phyloP scores from a whole-genome alignment of 2,329 filamentous ascomycete genomes.

The Stachybotrys chartarum region DNA sequence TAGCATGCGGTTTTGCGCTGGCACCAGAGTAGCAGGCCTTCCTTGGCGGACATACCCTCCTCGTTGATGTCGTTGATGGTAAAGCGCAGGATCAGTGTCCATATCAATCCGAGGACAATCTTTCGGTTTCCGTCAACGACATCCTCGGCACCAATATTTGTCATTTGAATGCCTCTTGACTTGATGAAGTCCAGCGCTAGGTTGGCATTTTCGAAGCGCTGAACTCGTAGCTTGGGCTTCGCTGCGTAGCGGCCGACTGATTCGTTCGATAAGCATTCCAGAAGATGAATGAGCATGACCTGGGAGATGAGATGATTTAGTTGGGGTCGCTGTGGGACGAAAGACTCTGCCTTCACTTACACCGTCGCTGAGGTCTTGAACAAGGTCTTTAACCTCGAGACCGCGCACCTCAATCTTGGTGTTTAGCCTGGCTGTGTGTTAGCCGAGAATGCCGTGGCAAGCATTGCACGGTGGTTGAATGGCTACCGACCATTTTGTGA shows the following conservation, averaged over 20 bases:
- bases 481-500: constrained; percentile 73
- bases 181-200: constrained; percentile 91
- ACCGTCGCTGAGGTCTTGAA: constrained; percentile 85
- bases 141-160: constrained; percentile 96
- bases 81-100: constrained; percentile 95
- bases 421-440: constrained; percentile 64
- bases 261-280: constrained; percentile 92
- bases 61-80: constrained; percentile 99
- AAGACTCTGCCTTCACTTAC: constrained; percentile 45
- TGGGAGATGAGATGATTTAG: constrained; percentile 27
- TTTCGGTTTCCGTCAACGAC: constrained; percentile 97
- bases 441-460: neutral
- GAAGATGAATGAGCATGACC: constrained; percentile 92
- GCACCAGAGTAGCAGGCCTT: constrained; percentile 92
- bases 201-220: constrained; percentile 98
- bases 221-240: constrained; percentile 91
- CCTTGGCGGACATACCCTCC: constrained; percentile 95
- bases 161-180: constrained; percentile 87
- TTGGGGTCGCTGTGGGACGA: neutral
- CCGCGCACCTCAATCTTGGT: constrained; percentile 79
- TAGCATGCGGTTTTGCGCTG: constrained; percentile 98
- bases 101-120: constrained; percentile 94
- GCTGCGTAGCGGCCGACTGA: constrained; percentile 95
- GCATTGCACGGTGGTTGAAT: neutral
- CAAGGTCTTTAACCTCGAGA: constrained; percentile 78